Evolutionary conservation across 2,329 filamentous ascomycete species (phyloP).

Genomic region (Dactylellina parvicollis): DNA sequence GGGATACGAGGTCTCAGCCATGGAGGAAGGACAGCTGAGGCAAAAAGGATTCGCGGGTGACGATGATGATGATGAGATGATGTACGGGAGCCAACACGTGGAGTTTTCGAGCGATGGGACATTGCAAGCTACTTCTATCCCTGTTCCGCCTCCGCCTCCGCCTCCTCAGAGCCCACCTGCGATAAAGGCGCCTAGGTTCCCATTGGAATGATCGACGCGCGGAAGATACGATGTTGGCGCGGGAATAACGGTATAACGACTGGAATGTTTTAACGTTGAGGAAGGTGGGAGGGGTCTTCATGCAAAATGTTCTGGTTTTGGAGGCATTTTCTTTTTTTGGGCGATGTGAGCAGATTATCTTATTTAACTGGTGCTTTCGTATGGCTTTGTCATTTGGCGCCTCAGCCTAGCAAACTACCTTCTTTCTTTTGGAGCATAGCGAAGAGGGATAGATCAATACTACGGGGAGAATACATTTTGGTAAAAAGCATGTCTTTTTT

Average conservation of each 20-base stretch:
- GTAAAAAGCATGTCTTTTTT: no score
- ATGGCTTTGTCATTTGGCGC: background rate
- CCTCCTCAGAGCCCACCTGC: constrained; percentile 18
- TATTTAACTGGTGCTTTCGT: constrained; percentile 4
- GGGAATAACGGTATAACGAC: background rate
- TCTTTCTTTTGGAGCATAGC: constrained; percentile 14
- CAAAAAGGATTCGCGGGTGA: constrained; percentile 17
- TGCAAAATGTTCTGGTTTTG: background rate
- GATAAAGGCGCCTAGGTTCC: constrained; percentile 13
- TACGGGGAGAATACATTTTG: background rate
- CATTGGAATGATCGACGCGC: constrained; percentile 29
- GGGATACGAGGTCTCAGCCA: constrained; percentile 17
- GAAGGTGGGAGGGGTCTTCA: background rate
- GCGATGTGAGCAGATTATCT: background rate
- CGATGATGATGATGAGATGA: constrained; percentile 49
- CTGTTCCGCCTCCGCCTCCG: constrained; percentile 28
- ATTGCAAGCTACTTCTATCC: constrained; percentile 20
- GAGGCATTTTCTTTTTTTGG: background rate
- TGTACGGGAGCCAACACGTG: constrained; percentile 30
- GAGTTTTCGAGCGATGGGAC: constrained; percentile 37
- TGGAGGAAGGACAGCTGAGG: constrained; percentile 22
- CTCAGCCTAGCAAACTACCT: background rate
- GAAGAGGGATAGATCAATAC: constrained; percentile 12
- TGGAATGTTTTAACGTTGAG: background rate
- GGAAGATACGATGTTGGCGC: background rate